Evolutionary conservation across 345 rosid species (phyloP).

Genomic region (Noccaea caerulescens): DNA sequence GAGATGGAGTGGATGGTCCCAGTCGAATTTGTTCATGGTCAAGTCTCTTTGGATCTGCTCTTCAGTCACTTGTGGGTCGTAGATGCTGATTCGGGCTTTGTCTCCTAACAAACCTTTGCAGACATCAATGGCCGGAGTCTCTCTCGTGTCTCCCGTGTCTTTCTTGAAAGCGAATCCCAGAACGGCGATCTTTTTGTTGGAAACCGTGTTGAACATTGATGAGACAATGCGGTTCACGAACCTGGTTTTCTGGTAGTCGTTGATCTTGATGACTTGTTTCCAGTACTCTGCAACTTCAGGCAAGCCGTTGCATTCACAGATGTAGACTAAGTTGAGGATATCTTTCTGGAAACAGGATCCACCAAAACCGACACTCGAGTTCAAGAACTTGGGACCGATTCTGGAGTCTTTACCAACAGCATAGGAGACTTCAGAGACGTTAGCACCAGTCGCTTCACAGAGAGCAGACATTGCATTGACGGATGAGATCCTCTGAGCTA

Average conservation of each 20-base stretch:
- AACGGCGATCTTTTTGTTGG: conserved; percentile 73
- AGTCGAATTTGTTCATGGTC: conserved; percentile 23
- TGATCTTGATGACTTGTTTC: conserved; percentile 88
- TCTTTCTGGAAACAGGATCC: conserved; percentile 90
- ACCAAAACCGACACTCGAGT: conserved; percentile 81
- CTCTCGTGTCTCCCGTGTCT: conserved; percentile 82
- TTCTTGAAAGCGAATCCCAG: conserved; percentile 82
- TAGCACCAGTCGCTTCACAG: conserved; percentile 58
- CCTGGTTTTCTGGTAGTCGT: conserved; percentile 75
- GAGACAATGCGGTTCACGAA: conserved; percentile 78
- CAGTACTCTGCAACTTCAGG: conserved; percentile 87
- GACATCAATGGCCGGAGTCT: conserved; percentile 85
- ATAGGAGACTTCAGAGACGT: conserved; percentile 17
- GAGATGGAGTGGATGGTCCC: conserved; percentile 23
- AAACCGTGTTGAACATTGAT: conserved; percentile 78
- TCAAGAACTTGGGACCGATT: conserved; percentile 81
- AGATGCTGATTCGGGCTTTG: conserved; percentile 73
- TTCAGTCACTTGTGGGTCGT: conserved; percentile 77
- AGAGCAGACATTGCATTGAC: conserved; percentile 89
- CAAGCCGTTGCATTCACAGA: conserved; percentile 82
- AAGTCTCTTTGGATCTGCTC: conserved; percentile 63
- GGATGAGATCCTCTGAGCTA: conserved; percentile 84
- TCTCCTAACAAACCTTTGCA: conserved; percentile 88
- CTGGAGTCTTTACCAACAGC: conserved; percentile 67
- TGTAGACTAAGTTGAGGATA: conserved; percentile 76